Evolutionary conservation across 2,329 filamentous ascomycete genomes (phyloP).

Genomic region (Cercospora sp.): DNA sequence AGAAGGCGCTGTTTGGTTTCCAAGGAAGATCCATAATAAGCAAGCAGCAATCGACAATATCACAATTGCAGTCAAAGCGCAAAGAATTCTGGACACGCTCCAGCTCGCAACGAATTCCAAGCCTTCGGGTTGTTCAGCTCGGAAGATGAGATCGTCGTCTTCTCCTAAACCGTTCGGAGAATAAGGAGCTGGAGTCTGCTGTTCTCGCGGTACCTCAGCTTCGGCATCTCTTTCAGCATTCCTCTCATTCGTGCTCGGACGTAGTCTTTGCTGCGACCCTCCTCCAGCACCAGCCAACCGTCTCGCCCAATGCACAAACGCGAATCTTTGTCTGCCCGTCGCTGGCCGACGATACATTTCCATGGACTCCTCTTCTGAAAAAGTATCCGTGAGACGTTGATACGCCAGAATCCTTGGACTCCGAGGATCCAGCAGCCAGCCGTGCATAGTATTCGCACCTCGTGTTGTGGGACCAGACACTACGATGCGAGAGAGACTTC

Average conservation of each 20-base stretch:
- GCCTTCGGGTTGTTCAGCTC: conserved; percentile 36
- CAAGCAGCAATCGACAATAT: conserved; percentile 35
- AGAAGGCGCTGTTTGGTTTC: conserved; percentile 28
- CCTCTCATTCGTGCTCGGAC: conserved; percentile 1
- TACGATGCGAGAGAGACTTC: conserved; percentile 36
- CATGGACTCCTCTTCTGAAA: conserved; percentile 45
- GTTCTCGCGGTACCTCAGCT: background rate
- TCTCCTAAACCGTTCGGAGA: background rate
- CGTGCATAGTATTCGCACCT: conserved; percentile 34
- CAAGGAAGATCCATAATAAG: conserved; percentile 43
- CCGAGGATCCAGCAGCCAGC: conserved; percentile 34
- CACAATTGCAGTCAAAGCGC: conserved; percentile 35
- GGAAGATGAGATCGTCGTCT: conserved; percentile 12
- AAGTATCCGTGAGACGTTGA: conserved; percentile 38
- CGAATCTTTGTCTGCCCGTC: conserved; percentile 42
- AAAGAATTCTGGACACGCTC: conserved; percentile 36
- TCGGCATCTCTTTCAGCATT: conserved; percentile 1
- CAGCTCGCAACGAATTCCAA: conserved; percentile 43
- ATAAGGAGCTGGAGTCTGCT: background rate
- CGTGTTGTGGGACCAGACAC: conserved; percentile 32
- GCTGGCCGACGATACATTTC: conserved; percentile 39
- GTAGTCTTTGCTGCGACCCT: conserved; percentile 22
- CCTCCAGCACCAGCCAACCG: conserved; percentile 32
- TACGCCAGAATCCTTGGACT: conserved; percentile 36
- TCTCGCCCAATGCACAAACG: conserved; percentile 49